Evolutionary conservation across 768 basidiomycete genomes (phyloP), one percentile per base, ranked within the genome.

Genomic region (Rhodotorula graminis): DNA sequence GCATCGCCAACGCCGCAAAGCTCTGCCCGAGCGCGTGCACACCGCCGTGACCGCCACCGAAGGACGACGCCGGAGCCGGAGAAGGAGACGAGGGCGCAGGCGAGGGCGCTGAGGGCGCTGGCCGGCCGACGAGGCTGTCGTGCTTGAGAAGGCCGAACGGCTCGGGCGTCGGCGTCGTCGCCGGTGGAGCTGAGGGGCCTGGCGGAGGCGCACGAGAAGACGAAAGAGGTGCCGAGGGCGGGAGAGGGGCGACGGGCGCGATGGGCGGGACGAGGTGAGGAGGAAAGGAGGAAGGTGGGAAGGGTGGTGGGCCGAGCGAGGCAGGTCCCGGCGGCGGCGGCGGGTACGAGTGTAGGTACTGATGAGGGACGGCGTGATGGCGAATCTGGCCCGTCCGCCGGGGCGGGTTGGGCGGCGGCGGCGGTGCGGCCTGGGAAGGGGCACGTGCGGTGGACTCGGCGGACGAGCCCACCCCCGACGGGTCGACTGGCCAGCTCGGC

Each of bases 61-160:
- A 25, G 37, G 25, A 23, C 33, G 37, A 4, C 37, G 37, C 47
- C 47, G 40, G 14, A 5, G 55, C 40, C 3, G 44, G 29, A 23
- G 59, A 19, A 1, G 58, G 53, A 18, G 67, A 29, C 25, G 47
- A 33, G 29, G 37, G 33, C 9, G 58, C 16, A 1, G 67, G 44
- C 2, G 67, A 61, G 8, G 67, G 67, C 14, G 61, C 67, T 6
- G 61, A 62, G 5, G 67, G 67, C 15, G 53, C 23, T 18, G 40
- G 46, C 33, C 37, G 21, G 58, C 10, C 5, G 37, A 27, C 23
- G 25, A 25, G 23, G 50, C 23, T 25, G 50, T 25, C 23, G 50
- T 11, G 23, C 25, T 4, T 52, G 23, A 25, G 50, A 7, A 25
- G 50, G 23, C 8, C 3, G 11, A 52, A 52, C 8, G 50, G 50